Base-by-base conservation (phyloP, 495 filamentous ascomycete genomes). In the Lindgomyces ingoldianus region DNA sequence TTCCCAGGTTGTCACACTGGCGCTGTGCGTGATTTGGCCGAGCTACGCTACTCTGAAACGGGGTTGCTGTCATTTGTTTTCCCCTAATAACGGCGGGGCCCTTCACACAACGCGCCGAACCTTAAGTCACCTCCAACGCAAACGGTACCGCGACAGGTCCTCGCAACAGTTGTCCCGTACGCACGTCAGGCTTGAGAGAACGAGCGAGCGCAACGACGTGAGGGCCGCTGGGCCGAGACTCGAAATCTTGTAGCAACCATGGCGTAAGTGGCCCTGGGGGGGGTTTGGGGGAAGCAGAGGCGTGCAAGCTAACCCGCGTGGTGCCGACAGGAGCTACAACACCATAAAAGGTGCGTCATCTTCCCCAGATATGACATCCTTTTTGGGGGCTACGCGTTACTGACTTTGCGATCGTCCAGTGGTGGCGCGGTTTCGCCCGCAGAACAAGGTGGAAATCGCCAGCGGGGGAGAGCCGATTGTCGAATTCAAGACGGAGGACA, bases 371-470 rank as follows among this genome's bases (percentile, higher is more conserved):
- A n/a, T n/a, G n/a, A n/a, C n/a, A n/a, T n/a, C n/a, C n/a, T n/a
- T n/a, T n/a, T n/a, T n/a, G n/a, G n/a, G n/a, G n/a, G n/a, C n/a
- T n/a, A n/a, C n/a, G n/a, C n/a, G n/a, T n/a, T 57, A 46, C 65
- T 68, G 45, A 73, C 36, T 29, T 27, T 53, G 29, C 24, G 9
- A 30, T 44, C 14, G 45, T 55, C 29, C 65, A 79, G 94, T 98
- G 73, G 92, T 98, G 76, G 94, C 93, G 78, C 90, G 94, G 70
- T 98, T 98, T 78, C 88, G 94, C 65, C 94, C 94, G 65, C 93
- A 96, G 76, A 98, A 98, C 80, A 91, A 90, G 75, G 80, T 91
- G 67, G 94, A 98, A 78, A 81, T 94, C 69, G 82, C 87, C 60
- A 91, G 87, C 60, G 95, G 94, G 67, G 94, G 95, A 75, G 85